Conservation (phyloP, 1,284 basidiomycete species). For the Trichosporon ovoides region DNA sequence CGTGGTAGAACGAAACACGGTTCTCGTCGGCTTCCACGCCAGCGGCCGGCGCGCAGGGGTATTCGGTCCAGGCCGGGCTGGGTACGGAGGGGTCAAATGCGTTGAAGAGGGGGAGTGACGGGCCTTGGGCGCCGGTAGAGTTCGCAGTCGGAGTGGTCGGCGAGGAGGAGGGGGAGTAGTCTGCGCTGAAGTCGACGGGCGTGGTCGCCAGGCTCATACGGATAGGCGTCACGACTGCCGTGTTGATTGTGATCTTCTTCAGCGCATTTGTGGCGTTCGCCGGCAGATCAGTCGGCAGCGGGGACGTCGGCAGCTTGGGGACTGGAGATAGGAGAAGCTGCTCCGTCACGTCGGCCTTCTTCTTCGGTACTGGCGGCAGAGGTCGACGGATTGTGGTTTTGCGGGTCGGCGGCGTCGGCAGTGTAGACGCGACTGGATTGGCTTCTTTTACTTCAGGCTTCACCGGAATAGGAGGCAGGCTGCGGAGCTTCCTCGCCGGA, state of each 20-base stretch:
- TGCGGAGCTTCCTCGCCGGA: background rate
- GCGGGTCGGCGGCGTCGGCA: background rate
- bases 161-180: background rate
- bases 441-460: background rate
- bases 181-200: background rate
- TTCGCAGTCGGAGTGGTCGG: background rate
- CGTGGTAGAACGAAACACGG: slow-evolving; percentile 5
- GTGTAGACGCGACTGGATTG: background rate
- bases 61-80: background rate
- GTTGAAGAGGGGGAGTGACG: background rate
- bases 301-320: background rate
- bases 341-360: background rate
- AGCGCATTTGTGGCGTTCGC: background rate
- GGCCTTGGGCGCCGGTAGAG: background rate
- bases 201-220: background rate
- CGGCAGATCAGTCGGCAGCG: background rate
- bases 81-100: background rate
- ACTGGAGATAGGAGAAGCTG: background rate
- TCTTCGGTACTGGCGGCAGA: background rate
- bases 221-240: background rate
- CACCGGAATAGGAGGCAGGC: background rate
- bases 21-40: background rate
- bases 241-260: slow-evolving; percentile 3
- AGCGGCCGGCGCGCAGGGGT: background rate
- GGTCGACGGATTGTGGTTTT: background rate